A percentile compares a stretch with the other conserved stretches of the same genome.
These are phyloP conservation scores for Raffaelea deltoideospora DNA, from an alignment of 2,329 filamentous ascomycete genomes.

Conservation along the genomic window DNA sequence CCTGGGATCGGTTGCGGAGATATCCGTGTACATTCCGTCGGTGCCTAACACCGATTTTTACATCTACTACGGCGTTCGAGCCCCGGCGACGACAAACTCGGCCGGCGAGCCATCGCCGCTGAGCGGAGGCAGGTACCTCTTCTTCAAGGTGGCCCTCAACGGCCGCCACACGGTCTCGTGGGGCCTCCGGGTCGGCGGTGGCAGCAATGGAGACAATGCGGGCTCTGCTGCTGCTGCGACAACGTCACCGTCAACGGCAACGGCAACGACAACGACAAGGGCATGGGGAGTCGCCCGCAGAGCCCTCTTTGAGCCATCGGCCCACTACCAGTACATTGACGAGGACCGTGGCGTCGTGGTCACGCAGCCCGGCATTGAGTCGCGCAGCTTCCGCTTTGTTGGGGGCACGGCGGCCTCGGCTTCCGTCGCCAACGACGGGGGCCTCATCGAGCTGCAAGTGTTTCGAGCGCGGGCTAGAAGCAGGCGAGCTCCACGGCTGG, in stretches of 20 bases:
- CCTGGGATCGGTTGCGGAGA: constrained; percentile 21
- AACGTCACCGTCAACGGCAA: too few species aligned
- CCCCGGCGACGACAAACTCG: too few species aligned
- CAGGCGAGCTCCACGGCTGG: constrained; percentile 24
- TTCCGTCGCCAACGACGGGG: constrained; percentile 35
- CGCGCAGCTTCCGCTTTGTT: constrained; percentile 35
- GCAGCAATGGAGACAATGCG: too few species aligned
- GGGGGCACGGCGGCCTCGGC: constrained; percentile 19
- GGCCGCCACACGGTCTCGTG: constrained; percentile 35
- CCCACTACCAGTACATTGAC: constrained; percentile 23
- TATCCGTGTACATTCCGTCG: constrained; percentile 43
- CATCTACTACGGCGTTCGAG: too few species aligned
- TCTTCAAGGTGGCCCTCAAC: constrained; percentile 42
- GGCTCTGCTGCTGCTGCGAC: too few species aligned
- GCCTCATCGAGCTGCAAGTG: constrained; percentile 36
- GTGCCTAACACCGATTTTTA: too few species aligned
- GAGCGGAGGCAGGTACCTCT: constrained; percentile 24
- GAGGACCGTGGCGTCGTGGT: constrained; percentile 17
- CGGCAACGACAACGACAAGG: constrained; percentile 26
- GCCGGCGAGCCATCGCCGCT: too few species aligned
- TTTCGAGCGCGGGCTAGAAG: constrained; percentile 35
- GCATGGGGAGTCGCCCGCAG: constrained; percentile 15
- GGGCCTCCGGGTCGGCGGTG: constrained; percentile 30
- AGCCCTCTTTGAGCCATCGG: constrained; percentile 32
- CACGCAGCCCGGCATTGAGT: constrained; percentile 26